Conservation (phyloP, 257 asterid genomes). For the Fraxinus pennsylvanica region DNA sequence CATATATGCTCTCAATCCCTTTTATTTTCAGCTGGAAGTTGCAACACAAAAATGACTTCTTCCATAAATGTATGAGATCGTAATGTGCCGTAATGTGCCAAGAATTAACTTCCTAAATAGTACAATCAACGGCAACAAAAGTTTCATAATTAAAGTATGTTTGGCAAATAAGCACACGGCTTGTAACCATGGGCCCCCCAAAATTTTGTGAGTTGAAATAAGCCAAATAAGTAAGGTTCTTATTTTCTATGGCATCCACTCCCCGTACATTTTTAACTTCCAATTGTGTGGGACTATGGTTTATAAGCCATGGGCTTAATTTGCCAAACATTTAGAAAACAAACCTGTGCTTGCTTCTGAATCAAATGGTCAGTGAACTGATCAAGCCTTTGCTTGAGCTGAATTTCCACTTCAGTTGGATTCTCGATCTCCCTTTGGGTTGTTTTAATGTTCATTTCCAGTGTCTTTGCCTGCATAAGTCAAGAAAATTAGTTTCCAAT, state of each 20-base stretch:
- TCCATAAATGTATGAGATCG: not conserved
- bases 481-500: slow-evolving; percentile 3
- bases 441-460: slow-evolving; percentile 67
- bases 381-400: slow-evolving; percentile 88
- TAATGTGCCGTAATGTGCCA: not conserved
- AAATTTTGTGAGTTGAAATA: no score
- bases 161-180: no score
- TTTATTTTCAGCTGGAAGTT: not conserved
- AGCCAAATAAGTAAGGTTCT: no score
- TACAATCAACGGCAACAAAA: slow-evolving; percentile 12
- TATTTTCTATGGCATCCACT: no score
- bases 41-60: not conserved
- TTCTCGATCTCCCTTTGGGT: slow-evolving; percentile 59
- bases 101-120: not conserved
- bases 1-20: slow-evolving; percentile 1
- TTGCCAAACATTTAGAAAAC: slow-evolving; percentile 10
- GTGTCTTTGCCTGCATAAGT: slow-evolving; percentile 60
- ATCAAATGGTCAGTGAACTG: slow-evolving; percentile 89
- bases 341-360: slow-evolving; percentile 94
- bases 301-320: no score
- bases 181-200: no score
- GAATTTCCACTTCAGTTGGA: slow-evolving; percentile 85
- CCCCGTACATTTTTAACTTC: no score
- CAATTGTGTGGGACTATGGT: no score
- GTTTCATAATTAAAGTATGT: not conserved